Conservation (phyloP, 148 eudicot species). For the Nyssa sinensis region DNA sequence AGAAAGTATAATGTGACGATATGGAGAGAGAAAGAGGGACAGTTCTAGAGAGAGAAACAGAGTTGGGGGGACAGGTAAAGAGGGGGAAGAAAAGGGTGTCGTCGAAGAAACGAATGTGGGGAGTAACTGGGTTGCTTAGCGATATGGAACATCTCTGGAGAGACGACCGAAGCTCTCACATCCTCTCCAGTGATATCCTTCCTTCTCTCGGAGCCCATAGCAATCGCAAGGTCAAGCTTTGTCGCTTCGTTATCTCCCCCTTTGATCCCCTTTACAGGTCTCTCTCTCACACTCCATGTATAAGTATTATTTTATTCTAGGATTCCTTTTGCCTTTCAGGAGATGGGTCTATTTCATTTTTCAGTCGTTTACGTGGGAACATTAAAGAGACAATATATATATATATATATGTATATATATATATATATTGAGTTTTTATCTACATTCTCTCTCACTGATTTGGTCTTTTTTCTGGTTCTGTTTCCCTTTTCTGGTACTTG, state of each 20-base stretch:
- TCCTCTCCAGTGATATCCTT: conserved; percentile 45
- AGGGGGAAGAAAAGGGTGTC: not conserved
- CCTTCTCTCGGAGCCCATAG: conserved; percentile 75
- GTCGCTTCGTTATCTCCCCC: conserved; percentile 46
- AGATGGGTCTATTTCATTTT: not conserved
- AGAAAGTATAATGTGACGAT: too few relatives aligned
- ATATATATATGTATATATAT: too few relatives aligned
- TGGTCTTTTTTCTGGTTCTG: not conserved
- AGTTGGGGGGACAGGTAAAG: not conserved
- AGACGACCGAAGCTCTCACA: conserved; percentile 40
- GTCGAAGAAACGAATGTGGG: not conserved
- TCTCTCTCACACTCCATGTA: not conserved
- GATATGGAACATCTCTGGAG: conserved; percentile 23
- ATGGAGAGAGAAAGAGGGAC: too few relatives aligned
- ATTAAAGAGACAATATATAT: too few relatives aligned
- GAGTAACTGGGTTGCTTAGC: not conserved
- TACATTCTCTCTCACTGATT: not conserved
- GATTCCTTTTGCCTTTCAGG: too few relatives aligned
- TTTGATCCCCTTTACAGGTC: conserved; percentile 56
- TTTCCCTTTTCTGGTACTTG: not conserved
- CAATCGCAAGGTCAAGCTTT: conserved; percentile 36
- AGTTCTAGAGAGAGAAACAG: not conserved
- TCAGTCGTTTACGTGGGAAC: too few relatives aligned
- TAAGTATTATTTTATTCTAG: too few relatives aligned
- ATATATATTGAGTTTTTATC: not conserved